These are phyloP conservation scores for Mycena pura DNA, from an alignment of 768 basidiomycete species.

Conservation along the genomic window DNA sequence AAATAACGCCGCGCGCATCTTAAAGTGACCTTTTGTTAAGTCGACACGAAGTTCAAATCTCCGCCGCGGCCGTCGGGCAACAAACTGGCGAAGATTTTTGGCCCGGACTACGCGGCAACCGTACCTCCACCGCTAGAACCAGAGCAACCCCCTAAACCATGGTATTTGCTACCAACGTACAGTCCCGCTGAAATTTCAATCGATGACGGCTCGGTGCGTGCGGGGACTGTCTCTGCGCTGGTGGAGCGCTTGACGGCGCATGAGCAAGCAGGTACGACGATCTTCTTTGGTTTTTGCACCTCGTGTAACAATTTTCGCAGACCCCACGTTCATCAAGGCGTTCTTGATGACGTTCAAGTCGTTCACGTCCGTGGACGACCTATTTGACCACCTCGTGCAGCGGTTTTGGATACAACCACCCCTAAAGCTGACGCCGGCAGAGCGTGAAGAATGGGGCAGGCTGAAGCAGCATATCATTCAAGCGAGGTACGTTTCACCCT, in stretches of 20 bases:
- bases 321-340: conserved; percentile 82
- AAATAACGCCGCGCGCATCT: not conserved
- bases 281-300: conserved; percentile 1
- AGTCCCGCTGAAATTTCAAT: conserved; percentile 81
- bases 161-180: conserved; percentile 88
- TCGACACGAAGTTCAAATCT: conserved; percentile 36
- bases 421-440: conserved; percentile 60
- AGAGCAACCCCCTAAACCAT: conserved; percentile 61
- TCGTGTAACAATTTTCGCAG: conserved; percentile 41
- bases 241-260: conserved; percentile 93
- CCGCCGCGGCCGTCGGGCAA: conserved; percentile 41
- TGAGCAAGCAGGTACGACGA: conserved; percentile 71
- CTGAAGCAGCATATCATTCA: conserved; percentile 89
- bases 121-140: conserved; percentile 33
- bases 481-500: conserved; percentile 66
- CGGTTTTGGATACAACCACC: conserved; percentile 85
- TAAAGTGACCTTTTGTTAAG: conserved; percentile 18
- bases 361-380: conserved; percentile 82
- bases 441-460: conserved; percentile 81
- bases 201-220: conserved; percentile 85
- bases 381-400: conserved; percentile 81
- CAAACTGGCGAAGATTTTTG: conserved; percentile 76
- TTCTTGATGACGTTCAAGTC: conserved; percentile 98
- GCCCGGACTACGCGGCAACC: conserved; percentile 57
- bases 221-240: conserved; percentile 84